A percentile compares a stretch with the other conserved stretches of the same genome.
These are phyloP conservation scores for Pleurotus salmoneostramineus DNA, from an alignment of 768 basidiomycete species.

Conservation along the genomic window DNA sequence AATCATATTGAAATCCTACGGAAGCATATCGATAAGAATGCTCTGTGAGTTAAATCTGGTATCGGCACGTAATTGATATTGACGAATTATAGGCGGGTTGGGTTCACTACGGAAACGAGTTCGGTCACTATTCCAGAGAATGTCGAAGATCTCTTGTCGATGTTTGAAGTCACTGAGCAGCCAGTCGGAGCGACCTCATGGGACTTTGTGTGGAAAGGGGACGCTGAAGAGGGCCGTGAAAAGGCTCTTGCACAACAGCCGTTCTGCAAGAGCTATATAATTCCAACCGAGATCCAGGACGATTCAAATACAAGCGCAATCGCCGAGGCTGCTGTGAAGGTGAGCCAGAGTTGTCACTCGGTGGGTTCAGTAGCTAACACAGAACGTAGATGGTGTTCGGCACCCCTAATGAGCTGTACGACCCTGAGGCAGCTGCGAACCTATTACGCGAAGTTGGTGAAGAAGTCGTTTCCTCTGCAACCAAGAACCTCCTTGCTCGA, in stretches of 20 bases:
- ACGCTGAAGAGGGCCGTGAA: constrained; percentile 74
- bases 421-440: constrained; percentile 50
- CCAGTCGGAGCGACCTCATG: constrained; percentile 39
- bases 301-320: constrained; percentile 40
- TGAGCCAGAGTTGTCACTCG: constrained; percentile 14
- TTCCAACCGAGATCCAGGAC: constrained; percentile 14
- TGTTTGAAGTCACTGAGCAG: constrained; percentile 51
- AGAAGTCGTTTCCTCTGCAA: constrained; percentile 49
- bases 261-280: constrained; percentile 43
- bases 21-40: constrained; percentile 78
- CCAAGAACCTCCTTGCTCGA: constrained; percentile 55
- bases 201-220: constrained; percentile 73
- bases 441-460: constrained; percentile 59
- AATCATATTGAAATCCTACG: constrained; percentile 82
- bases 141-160: constrained; percentile 36
- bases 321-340: constrained; percentile 75
- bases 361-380: neutral
- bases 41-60: constrained; percentile 56
- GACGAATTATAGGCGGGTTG: constrained; percentile 51
- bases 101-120: constrained; percentile 43
- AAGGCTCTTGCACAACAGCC: constrained; percentile 57
- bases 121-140: constrained; percentile 35
- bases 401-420: constrained; percentile 66
- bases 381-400: constrained; percentile 68
- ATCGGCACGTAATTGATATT: constrained; percentile 4